phyloP scores from a whole-genome alignment of 2,329 filamentous ascomycete genomes.

The Mycosphaerelloides madeirae region DNA sequence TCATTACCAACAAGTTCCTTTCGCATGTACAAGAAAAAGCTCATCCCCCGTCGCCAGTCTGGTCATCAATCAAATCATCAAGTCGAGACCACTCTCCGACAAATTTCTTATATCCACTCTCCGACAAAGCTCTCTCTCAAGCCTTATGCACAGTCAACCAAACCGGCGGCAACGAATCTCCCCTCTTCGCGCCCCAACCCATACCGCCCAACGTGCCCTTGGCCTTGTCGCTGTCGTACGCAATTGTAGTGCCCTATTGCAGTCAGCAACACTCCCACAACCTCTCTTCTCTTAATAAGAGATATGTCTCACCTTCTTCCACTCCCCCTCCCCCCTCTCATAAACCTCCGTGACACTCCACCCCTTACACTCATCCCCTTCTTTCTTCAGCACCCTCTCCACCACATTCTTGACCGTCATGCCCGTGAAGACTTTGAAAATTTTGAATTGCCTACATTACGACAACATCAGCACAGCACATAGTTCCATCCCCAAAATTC shows the following conservation, averaged over 20 bases:
- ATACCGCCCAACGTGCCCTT: constrained; percentile 25
- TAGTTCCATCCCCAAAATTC: too few species aligned
- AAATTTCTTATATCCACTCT: background rate
- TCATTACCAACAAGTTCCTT: too few species aligned
- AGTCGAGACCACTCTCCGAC: background rate
- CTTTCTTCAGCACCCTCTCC: constrained; percentile 25
- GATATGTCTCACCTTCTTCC: constrained; percentile 24
- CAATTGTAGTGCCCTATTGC: constrained; percentile 1
- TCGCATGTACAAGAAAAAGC: too few species aligned
- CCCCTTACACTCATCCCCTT: constrained; percentile 19
- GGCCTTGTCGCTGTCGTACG: constrained; percentile 15
- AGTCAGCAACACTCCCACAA: background rate
- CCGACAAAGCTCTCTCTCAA: constrained; percentile 7
- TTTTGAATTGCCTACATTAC: constrained; percentile 24
- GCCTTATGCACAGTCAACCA: constrained; percentile 32
- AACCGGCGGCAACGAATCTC: constrained; percentile 30
- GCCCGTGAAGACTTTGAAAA: constrained; percentile 28
- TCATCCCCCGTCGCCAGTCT: background rate
- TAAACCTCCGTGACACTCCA: constrained; percentile 32
- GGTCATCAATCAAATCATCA: background rate
- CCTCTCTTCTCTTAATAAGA: background rate
- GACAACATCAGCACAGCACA: background rate
- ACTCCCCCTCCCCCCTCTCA: constrained; percentile 29
- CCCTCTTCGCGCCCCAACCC: constrained; percentile 32
- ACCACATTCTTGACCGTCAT: constrained; percentile 27